These are phyloP conservation scores for Candida pseudofarinosa DNA, from an alignment of 805 yeast genomes.

Conservation along the genomic window DNA sequence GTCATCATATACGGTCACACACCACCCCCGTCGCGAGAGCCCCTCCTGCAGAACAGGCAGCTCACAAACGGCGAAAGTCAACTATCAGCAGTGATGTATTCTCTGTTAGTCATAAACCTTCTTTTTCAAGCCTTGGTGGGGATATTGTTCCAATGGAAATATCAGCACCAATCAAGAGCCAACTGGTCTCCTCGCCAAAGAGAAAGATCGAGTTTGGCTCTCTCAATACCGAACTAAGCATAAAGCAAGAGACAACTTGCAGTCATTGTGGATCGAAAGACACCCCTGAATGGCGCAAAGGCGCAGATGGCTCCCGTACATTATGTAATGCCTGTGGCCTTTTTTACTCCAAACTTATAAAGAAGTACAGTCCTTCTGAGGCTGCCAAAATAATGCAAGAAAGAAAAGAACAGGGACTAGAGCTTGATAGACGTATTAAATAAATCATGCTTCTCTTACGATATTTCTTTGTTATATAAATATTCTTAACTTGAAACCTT, in stretches of 20 bases:
- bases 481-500: too few relatives aligned
- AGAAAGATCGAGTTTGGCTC: slow-evolving; percentile 8
- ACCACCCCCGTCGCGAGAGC: not conserved
- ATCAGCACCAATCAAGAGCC: not conserved
- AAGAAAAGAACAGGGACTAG: slow-evolving; percentile 15
- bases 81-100: not conserved
- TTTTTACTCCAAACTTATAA: slow-evolving; percentile 59
- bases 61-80: slow-evolving; percentile 1
- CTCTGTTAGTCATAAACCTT: not conserved
- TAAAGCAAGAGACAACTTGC: slow-evolving; percentile 13
- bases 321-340: slow-evolving; percentile 93
- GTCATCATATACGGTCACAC: not conserved
- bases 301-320: slow-evolving; percentile 78
- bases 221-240: slow-evolving; percentile 14
- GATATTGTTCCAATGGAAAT: slow-evolving; percentile 8
- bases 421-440: slow-evolving; percentile 16
- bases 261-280: slow-evolving; percentile 67
- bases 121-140: slow-evolving; percentile 6
- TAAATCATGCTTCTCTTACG: not conserved
- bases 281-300: slow-evolving; percentile 93
- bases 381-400: slow-evolving; percentile 36
- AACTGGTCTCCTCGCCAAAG: not conserved
- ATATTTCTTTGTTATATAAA: not conserved
- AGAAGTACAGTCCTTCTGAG: slow-evolving; percentile 39
- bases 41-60: not conserved